These are phyloP conservation scores for Imleria badia DNA, from an alignment of 768 basidiomycete species.

Conservation along the genomic window DNA sequence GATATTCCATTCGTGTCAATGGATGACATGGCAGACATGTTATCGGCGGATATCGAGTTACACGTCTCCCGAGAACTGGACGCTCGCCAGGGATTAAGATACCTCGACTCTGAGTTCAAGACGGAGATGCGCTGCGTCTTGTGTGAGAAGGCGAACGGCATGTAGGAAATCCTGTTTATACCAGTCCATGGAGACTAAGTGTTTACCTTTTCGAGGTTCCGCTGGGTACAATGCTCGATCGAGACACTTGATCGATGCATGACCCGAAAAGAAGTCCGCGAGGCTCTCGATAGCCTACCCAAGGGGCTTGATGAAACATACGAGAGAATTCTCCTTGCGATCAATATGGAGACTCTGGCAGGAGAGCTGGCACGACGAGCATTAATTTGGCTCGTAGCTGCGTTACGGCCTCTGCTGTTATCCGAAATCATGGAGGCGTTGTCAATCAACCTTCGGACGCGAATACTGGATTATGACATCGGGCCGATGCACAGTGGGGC, in stretches of 20 bases:
- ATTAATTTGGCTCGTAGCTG: background rate
- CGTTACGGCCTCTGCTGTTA: background rate
- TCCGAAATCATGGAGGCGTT: slow-evolving; percentile 1
- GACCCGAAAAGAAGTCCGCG: background rate
- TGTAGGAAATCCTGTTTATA: background rate
- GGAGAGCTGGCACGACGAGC: background rate
- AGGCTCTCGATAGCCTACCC: background rate
- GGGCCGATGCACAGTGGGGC: slow-evolving; percentile 5
- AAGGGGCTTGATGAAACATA: slow-evolving; percentile 2
- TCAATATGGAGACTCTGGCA: background rate
- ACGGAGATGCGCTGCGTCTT: background rate
- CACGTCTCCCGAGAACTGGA: slow-evolving; percentile 1
- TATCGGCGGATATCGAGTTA: background rate
- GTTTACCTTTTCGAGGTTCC: background rate
- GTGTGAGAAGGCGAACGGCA: background rate
- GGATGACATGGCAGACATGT: background rate
- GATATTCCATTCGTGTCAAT: slow-evolving; percentile 1
- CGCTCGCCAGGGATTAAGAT: background rate
- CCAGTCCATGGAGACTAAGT: background rate
- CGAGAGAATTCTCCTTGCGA: slow-evolving; percentile 1
- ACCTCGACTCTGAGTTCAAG: background rate
- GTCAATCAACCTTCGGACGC: background rate
- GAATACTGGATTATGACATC: background rate
- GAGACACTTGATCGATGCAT: background rate
- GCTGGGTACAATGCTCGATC: slow-evolving; percentile 3